A percentile compares a stretch with the other conserved stretches of the same genome.
Conservation (phyloP, 768 basidiomycete species). For the Pleurotus platypus region DNA sequence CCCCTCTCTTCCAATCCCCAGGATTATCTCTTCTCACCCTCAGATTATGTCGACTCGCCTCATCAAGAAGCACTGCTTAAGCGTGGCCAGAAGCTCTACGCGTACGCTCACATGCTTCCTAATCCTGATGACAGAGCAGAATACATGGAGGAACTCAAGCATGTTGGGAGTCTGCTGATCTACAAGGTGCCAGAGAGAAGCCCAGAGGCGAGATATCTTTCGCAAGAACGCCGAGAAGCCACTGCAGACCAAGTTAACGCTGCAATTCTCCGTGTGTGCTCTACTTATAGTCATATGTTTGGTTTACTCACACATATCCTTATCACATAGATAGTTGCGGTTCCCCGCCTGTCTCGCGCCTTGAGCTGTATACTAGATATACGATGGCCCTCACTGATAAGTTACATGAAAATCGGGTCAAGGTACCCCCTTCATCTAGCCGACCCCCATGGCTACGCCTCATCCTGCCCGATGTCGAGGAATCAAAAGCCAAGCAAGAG, state of each 20-base stretch:
- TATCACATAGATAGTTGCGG: slow-evolving; percentile 44
- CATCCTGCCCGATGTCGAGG: slow-evolving; percentile 28
- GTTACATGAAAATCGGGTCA: slow-evolving; percentile 47
- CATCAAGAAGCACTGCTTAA: slow-evolving; percentile 47
- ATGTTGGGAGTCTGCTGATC: slow-evolving; percentile 78
- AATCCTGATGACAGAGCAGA: slow-evolving; percentile 51
- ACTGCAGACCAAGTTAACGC: slow-evolving; percentile 87
- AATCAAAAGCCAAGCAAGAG: slow-evolving; percentile 15
- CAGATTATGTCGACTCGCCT: slow-evolving; percentile 18
- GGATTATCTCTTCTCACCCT: not conserved
- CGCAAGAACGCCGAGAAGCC: slow-evolving; percentile 70
- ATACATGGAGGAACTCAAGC: slow-evolving; percentile 68
- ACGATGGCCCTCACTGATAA: slow-evolving; percentile 58
- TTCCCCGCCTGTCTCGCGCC: slow-evolving; percentile 48
- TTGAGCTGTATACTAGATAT: slow-evolving; percentile 67
- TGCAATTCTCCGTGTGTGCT: slow-evolving; percentile 74
- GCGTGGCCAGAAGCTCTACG: slow-evolving; percentile 65
- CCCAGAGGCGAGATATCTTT: slow-evolving; percentile 70
- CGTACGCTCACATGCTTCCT: slow-evolving; percentile 52
- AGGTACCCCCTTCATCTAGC: slow-evolving; percentile 32
- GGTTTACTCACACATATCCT: not conserved
- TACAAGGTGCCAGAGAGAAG: slow-evolving; percentile 80
- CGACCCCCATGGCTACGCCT: slow-evolving; percentile 41
- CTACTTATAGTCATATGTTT: not conserved
- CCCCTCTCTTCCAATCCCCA: slow-evolving; percentile 9